A percentile compares a stretch with the other conserved stretches of the same genome.
These are phyloP conservation scores for Phlegmacium glaucopus DNA, from an alignment of 768 basidiomycete genomes.

Conservation along the genomic window DNA sequence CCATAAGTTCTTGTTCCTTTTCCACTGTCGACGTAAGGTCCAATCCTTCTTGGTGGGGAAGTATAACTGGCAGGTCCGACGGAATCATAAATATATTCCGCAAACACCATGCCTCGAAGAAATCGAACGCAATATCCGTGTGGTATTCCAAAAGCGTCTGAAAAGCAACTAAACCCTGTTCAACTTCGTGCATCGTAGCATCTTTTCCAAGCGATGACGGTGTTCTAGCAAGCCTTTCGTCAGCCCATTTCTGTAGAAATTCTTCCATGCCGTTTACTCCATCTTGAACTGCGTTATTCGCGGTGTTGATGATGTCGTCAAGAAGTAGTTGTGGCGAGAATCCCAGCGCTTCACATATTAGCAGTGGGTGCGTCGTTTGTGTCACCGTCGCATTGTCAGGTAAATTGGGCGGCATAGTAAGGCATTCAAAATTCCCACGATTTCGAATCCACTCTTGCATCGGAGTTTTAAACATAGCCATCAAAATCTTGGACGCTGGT, in stretches of 20 bases:
- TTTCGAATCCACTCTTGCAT: too few relatives aligned
- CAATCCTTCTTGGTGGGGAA: conserved; percentile 72
- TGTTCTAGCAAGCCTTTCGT: conserved; percentile 49
- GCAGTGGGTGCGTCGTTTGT: conserved; percentile 36
- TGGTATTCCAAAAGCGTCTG: conserved; percentile 88
- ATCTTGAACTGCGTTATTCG: conserved; percentile 75
- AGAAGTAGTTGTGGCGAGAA: conserved; percentile 83
- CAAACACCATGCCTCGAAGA: conserved; percentile 86
- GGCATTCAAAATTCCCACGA: too few relatives aligned
- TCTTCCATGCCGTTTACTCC: conserved; percentile 79
- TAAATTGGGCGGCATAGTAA: too few relatives aligned
- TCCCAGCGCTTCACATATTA: conserved; percentile 72
- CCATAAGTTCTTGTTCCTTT: conserved; percentile 56
- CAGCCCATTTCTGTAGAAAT: conserved; percentile 71
- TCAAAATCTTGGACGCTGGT: too few relatives aligned
- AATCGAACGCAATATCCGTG: conserved; percentile 88
- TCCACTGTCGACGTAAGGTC: conserved; percentile 61
- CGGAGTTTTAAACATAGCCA: too few relatives aligned
- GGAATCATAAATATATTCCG: conserved; percentile 84
- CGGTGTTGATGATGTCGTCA: conserved; percentile 83
- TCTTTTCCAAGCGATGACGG: conserved; percentile 34
- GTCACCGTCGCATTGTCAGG: background rate
- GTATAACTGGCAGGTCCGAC: conserved; percentile 62
- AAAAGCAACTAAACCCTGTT: conserved; percentile 80
- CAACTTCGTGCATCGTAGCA: conserved; percentile 66